A percentile compares a stretch with the other conserved stretches of the same genome.
phyloP scores from a whole-genome alignment of 2,329 filamentous ascomycete species.

The Calonectria hongkongensis region DNA sequence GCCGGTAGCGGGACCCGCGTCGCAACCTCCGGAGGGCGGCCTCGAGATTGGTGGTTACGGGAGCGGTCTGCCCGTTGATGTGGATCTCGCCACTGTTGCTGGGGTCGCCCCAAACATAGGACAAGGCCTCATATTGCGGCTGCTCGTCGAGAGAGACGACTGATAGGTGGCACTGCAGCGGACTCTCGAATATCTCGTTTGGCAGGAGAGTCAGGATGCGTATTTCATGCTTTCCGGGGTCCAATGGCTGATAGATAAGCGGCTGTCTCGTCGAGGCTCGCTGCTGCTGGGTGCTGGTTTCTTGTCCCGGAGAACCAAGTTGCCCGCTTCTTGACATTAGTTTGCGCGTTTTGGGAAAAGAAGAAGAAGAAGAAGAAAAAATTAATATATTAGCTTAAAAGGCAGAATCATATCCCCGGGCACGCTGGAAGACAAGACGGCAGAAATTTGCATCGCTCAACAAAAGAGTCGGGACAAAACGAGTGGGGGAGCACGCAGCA shows the following conservation, averaged over 20 bases:
- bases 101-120: slow-evolving; percentile 44
- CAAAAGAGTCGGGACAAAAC: slow-evolving; percentile 15
- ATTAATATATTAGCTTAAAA: neutral
- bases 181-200: neutral
- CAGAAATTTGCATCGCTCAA: slow-evolving; percentile 15
- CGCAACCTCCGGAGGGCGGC: slow-evolving; percentile 4
- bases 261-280: neutral
- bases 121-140: slow-evolving; percentile 42
- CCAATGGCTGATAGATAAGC: slow-evolving; percentile 13
- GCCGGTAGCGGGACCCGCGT: neutral
- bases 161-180: slow-evolving; percentile 4
- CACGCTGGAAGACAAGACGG: neutral
- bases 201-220: slow-evolving; percentile 13
- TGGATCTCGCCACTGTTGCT: slow-evolving; percentile 23
- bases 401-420: slow-evolving; percentile 13
- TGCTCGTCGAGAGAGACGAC: slow-evolving; percentile 5
- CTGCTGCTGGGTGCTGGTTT: slow-evolving; percentile 2
- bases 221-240: slow-evolving; percentile 13
- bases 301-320: slow-evolving; percentile 14
- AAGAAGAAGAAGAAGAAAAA: too few species aligned
- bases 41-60: slow-evolving; percentile 29
- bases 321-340: slow-evolving; percentile 12
- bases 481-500: neutral
- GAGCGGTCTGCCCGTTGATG: slow-evolving; percentile 27
- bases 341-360: neutral